phyloP scores from a whole-genome alignment of 1,284 basidiomycete species.

The Jaminaea rosea region DNA sequence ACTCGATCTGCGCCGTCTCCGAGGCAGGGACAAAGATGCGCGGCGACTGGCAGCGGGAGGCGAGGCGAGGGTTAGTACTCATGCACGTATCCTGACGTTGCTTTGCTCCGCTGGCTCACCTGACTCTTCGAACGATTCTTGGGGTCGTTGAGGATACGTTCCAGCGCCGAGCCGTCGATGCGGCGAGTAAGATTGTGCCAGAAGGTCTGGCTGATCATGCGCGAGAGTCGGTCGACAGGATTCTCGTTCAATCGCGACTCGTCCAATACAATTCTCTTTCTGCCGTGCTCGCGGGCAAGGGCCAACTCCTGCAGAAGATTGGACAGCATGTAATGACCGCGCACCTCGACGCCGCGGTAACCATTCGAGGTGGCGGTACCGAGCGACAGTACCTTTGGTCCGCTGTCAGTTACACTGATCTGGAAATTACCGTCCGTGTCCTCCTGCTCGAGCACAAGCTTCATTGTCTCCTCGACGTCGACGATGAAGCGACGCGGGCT shows the following conservation, averaged over 20 bases:
- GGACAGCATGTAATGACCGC: conserved; percentile 75
- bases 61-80: no score
- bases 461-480: conserved; percentile 97
- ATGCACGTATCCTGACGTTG: no score
- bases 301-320: conserved; percentile 98
- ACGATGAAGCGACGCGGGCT: conserved; percentile 64
- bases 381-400: conserved; percentile 88
- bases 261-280: conserved; percentile 94
- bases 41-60: no score
- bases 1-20: conserved; percentile 85
- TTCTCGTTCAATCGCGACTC: conserved; percentile 92
- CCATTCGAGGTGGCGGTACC: conserved; percentile 96
- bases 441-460: conserved; percentile 90
- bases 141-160: conserved; percentile 91
- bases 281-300: conserved; percentile 85
- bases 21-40: conserved; percentile 88
- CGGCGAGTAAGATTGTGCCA: conserved; percentile 94
- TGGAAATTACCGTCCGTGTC: conserved; percentile 93
- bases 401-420: conserved; percentile 91
- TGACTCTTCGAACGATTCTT: conserved; percentile 57
- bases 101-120: no score
- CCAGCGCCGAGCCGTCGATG: conserved; percentile 92
- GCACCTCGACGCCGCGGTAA: conserved; percentile 70
- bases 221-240: conserved; percentile 86
- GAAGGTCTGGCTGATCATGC: conserved; percentile 97